Evolutionary conservation across 2,329 filamentous ascomycete genomes (phyloP), one percentile per base, ranked within the genome.

Genomic region (Fusarium sp.): DNA sequence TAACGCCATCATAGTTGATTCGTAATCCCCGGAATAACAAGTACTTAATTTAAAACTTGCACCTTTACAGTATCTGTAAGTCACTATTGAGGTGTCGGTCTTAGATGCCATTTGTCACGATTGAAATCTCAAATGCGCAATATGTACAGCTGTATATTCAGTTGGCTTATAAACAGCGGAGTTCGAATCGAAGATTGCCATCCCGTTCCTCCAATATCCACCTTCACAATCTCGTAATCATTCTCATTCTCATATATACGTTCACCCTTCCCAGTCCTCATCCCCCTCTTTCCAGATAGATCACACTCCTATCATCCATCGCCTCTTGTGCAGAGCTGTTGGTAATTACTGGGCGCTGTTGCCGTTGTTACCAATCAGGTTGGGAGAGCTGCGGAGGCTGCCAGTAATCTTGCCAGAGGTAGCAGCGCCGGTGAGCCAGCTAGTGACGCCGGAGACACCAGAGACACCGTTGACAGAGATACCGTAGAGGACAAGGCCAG

Each of bases 361-460:
- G 48, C 82, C 82, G 77, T 88, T 87, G 80, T 85, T 86, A 38
- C 78, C 82, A 63, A 86, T 78, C 64, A 80, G 74, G 79, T 87
- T 87, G 68, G 79, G 77, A 49, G 82, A 84, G 67, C 80, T 75
- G 48, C 72, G 76, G 11, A 84, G 70, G 48, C 41, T 73, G 57
- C 79, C 79, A n/a, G 78, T 77, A 66, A 85, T 79, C 64, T 78
- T 77, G 66, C 78, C 78, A 69, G 80, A 80, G 57, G 79, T 82
- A 37, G 79, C 77, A 38, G 84, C 78, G 20, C 79, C 73, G 66
- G 77, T 77, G 63, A 88, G 79, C 67, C 81, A 78, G 63, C 75
- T 65, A 56, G 79, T 80, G 43, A 88, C 80, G 37, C 75, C 82
- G 39, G 63, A 47, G 37, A 75, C 69, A 24, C 76, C 76, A 47